Base-by-base conservation (phyloP, 306 rosid species). In the Lagenaria siceraria region DNA sequence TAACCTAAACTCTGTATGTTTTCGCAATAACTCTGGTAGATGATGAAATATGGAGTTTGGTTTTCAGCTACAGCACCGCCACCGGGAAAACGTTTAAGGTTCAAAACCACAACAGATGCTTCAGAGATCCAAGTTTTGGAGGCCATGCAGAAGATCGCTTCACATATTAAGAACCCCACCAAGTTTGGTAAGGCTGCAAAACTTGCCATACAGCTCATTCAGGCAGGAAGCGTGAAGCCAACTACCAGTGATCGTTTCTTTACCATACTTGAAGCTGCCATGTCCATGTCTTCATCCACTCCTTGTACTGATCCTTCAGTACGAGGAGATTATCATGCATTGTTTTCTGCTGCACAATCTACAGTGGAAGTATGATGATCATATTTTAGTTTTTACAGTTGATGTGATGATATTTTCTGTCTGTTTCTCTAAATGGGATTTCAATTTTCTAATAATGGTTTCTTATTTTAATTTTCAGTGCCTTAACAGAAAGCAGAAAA, bases 111-210 rank as follows among this genome's bases (percentile, higher is more conserved):
- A 0, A 89, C 97, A 0, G 98, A 95, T 88, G 97, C 97, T 77
- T 90, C 98, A 2, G 93, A 90, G 83, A 78, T 84, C 38, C 98
- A 95, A 81, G 87, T 95, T 78, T 83, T 84, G 55, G 93, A 92
- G 75, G 98, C 99, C 33, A 95, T 90, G 97, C 87, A 87, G 86
- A 95, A 92, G 88, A 90, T 95, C 89, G 84, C 97, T 21, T 90
- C 89, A 0, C 99, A 92, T 82, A 92, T 95, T 53, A 95, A 86
- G 86, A 90, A 86, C 85, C 96, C 97, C 46, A 61, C 87, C 2
- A 95, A 95, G 83, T 86, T 90, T 74, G 77, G 86, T 59, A 95
- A 95, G 89, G 99, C 99, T 82, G 85, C 97, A 42, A 89, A 95
- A 87, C 97, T 92, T 73, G 96, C 97, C 29, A 84, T 95, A 65